phyloP scores from a whole-genome alignment of 176 grass and related monocot genomes.

The sorghum (Sorghum bicolor) region Sorghum_bicolor_NCBIv3 NC_012871.2:10530001-10530500 shows the following conservation, averaged over 20 bases:
- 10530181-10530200: background rate
- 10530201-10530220: background rate
- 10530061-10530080: background rate
- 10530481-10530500: background rate
- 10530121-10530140: background rate
- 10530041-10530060: background rate
- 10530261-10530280: background rate
- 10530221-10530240: background rate
- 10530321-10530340: background rate
- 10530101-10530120: background rate
- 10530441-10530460: too few species aligned
- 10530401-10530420: background rate
- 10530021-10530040: background rate
- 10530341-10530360: conserved; percentile 1
- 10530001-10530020: background rate
- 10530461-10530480: too few species aligned
- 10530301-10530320: background rate
- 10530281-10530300: background rate
- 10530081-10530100: background rate
- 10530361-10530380: background rate
- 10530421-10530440: background rate
- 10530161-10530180: background rate
- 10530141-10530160: background rate
- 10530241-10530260: background rate
- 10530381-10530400: background rate